Evolutionary conservation across 148 eudicot species (phyloP).

Genomic region (Gaultheria prostrata): DNA sequence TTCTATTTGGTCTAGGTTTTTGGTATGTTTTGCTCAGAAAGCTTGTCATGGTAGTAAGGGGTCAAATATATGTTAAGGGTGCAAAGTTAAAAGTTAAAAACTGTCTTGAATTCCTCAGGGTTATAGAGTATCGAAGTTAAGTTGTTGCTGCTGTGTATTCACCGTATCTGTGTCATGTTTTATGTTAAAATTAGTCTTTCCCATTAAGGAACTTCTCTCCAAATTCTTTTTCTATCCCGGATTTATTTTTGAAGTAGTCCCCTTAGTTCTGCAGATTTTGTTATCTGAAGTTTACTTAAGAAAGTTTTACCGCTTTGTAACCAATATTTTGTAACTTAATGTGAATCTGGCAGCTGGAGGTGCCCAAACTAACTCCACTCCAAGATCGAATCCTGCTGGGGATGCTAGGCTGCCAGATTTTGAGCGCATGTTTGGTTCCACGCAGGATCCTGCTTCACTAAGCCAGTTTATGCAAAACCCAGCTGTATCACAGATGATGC

Average conservation of each 20-base stretch:
- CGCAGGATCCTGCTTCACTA: constrained; percentile 31
- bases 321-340: background rate
- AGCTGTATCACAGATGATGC: constrained; percentile 47
- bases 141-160: background rate
- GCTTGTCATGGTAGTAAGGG: background rate
- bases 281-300: background rate
- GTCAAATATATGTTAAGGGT: background rate
- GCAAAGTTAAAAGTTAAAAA: background rate
- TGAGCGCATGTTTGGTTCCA: constrained; percentile 28
- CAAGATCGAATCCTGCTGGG: constrained; percentile 27
- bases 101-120: no score
- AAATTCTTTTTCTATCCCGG: background rate
- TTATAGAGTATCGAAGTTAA: background rate
- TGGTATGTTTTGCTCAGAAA: background rate
- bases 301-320: background rate
- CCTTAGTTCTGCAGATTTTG: background rate
- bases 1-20: background rate
- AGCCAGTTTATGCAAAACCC: constrained; percentile 48
- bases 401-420: constrained; percentile 32
- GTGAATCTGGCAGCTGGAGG: constrained; percentile 22
- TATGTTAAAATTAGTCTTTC: background rate
- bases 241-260: background rate
- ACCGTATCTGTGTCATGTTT: background rate
- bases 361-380: constrained; percentile 29
- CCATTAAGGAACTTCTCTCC: background rate